Evolutionary conservation across 768 basidiomycete species (phyloP), one percentile per base, ranked within the genome.

Genomic region (Tulasnella sp.): DNA sequence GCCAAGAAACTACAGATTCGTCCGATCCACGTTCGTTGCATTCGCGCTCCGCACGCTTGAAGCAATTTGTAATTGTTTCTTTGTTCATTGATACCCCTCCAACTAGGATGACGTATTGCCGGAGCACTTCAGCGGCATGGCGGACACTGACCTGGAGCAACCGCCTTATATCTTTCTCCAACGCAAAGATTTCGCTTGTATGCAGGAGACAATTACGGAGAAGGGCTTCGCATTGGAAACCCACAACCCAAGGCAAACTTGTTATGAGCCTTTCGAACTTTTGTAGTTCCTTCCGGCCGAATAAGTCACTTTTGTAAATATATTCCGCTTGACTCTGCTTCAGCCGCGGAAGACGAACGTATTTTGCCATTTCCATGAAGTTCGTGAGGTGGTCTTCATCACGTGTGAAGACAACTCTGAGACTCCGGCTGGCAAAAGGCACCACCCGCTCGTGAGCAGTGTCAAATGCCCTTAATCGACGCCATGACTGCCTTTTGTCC

Each of bases 151-250:
- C 59, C 61, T 1, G 69, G 67, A 15, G 70, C 62, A 33, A 85
- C 64, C 4, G 64, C 58, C 3, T 64, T 44, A 47, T 34, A 16
- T 47, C 45, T 13, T 31, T 24, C 15, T 34, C 32, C 29, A 47
- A 12, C 13, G 25, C 45, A 5, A 64, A 60, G 1, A 89, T 37
- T 29, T 85, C 81, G 6, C 64, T 64, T 0, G 83, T 78, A 53
- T 78, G 75, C 19, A 88, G 67, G 16, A 75, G 63, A 0, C 74
- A 73, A 53, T 81, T 83, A 20, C 69, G 75, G 4, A 89, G 62
- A 9, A 86, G 66, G 0, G 77, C 73, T 61, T 84, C 84, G 25
- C 87, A 65, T 62, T 90, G 87, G 60, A 87, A 90, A 0, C 79
- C 81, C 28, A 85, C 70, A 3, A 67, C 63, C 81, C 82, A 88